Percentiles rank a stretch among this genome's conserved stretches.
Conservation (phyloP, 331 rosid species). For the Pyracantha coccinea region DNA sequence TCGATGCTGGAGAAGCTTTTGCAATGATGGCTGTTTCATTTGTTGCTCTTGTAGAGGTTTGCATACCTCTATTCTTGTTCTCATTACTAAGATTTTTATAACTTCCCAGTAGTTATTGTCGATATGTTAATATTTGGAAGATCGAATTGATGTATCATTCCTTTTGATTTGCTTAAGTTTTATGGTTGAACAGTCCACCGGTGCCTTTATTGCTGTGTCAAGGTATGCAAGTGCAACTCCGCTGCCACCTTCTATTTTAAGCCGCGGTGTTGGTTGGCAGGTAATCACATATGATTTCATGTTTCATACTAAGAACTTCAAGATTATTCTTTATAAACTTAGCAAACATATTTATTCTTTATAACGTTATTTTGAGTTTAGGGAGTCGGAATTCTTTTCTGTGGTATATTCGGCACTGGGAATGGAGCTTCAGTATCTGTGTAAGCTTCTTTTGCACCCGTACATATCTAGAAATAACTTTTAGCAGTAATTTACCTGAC, state of each 20-base stretch:
- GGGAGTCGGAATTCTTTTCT: constrained; percentile 89
- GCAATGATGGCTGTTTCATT: constrained; percentile 97
- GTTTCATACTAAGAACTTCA: neutral
- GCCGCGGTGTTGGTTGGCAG: constrained; percentile 79
- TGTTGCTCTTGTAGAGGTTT: constrained; percentile 92
- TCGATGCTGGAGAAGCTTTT: constrained; percentile 95
- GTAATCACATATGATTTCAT: constrained; percentile 16
- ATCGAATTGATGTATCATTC: neutral
- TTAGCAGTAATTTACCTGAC: neutral
- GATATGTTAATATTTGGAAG: neutral
- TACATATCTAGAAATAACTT: neutral
- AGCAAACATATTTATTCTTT: neutral
- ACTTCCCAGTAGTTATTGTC: neutral
- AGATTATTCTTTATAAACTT: neutral
- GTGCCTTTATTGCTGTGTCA: constrained; percentile 52
- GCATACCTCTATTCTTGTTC: neutral
- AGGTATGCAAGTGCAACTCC: constrained; percentile 73
- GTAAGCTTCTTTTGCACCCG: constrained; percentile 42
- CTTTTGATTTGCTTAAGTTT: neutral
- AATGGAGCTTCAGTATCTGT: constrained; percentile 88
- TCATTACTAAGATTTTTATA: too few relatives aligned
- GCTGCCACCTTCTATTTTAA: constrained; percentile 52
- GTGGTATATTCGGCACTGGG: constrained; percentile 92
- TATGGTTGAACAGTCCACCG: constrained; percentile 50
- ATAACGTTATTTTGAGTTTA: constrained; percentile 17